A percentile compares a stretch with the other conserved stretches of the same genome.
These are phyloP conservation scores for Diaporthe citri DNA, from an alignment of 2,329 filamentous ascomycete species.

Conservation along the genomic window DNA sequence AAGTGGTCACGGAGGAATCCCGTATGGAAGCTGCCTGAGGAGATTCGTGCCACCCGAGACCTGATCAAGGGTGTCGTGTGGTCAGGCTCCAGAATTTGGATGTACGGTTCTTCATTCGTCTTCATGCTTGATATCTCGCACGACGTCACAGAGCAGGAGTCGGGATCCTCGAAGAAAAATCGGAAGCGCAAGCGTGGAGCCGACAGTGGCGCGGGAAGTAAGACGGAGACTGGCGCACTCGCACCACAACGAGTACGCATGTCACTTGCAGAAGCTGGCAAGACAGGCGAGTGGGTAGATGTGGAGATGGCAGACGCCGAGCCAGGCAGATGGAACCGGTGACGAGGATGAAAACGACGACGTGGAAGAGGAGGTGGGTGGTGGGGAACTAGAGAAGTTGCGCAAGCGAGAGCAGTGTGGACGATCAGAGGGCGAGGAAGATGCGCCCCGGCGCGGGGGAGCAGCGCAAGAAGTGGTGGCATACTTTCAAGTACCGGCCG, in stretches of 20 bases:
- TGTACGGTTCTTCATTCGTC: slow-evolving; percentile 88
- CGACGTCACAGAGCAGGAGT: slow-evolving; percentile 67
- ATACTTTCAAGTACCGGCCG: slow-evolving; percentile 93
- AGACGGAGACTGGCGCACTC: slow-evolving; percentile 61
- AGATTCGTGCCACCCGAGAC: slow-evolving; percentile 82
- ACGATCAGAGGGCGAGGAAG: slow-evolving; percentile 51
- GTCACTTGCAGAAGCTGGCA: slow-evolving; percentile 50
- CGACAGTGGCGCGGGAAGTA: slow-evolving; percentile 65
- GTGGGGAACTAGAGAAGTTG: slow-evolving; percentile 47
- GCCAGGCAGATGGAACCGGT: slow-evolving; percentile 46
- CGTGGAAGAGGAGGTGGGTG: slow-evolving; percentile 52
- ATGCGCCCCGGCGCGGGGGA: slow-evolving; percentile 42
- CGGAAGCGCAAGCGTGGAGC: slow-evolving; percentile 69
- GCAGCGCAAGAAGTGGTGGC: slow-evolving; percentile 70
- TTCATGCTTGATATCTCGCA: slow-evolving; percentile 90
- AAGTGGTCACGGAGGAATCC: slow-evolving; percentile 90
- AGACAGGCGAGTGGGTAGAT: slow-evolving; percentile 54
- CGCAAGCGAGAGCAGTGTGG: slow-evolving; percentile 54
- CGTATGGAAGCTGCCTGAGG: slow-evolving; percentile 77
- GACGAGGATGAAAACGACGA: slow-evolving; percentile 57
- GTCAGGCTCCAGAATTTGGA: slow-evolving; percentile 84
- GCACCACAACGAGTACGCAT: slow-evolving; percentile 59
- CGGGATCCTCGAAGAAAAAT: slow-evolving; percentile 49
- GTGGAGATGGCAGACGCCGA: slow-evolving; percentile 50
- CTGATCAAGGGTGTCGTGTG: slow-evolving; percentile 87